Evolutionary conservation across 106 monocot genomes (phyloP), one percentile per base, ranked within the genome.

Genomic region (Vanilla planifolia): DNA sequence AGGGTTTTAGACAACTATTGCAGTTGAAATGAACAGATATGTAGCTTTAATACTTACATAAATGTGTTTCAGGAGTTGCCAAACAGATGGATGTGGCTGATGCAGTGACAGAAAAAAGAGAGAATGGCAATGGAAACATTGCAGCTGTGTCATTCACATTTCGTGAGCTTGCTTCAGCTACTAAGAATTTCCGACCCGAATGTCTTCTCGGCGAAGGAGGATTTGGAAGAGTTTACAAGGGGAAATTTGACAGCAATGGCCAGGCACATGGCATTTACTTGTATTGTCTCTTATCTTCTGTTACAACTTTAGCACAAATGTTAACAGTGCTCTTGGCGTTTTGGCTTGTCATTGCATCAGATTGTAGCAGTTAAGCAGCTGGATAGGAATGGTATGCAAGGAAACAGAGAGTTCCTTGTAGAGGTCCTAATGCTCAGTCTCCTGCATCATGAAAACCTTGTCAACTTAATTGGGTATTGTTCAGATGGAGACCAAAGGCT

Each of bases 181-280:
- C 83, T 5, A 56, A 62, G 33, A 83, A 78, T 19, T 83, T 83
- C 35, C 74, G 83, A 24, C 70, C 74, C 9, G 74, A 83, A 62
- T 78, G 64, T 35, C 75, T 78, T 51, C 16, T 83, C 21, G 83
- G 83, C 0, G 83, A 83, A 74, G 83, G 83, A 23, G 83, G 83
- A n/a, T 83, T 83, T 33, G 83, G 83, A 4, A 67, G 77, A 28
- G 82, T 82, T 33, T 82, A 82, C 42, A 77, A 66, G 56, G 82
- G 82, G 13, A 65, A 48, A 16, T 69, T 83, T 2, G 83, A 78
- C 37, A 83, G 64, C 63, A 78, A 74, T 0, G 74, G 83, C 13
- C 74, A 83, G 73, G 83, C 75, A 66, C 34, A 16, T 35, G 8
- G 35, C 7, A 9, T 30, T 57, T n/a, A 1, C 9, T 0, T 2